Percentiles rank a stretch among this genome's conserved stretches.
phyloP scores from a whole-genome alignment of 2,329 filamentous ascomycete genomes.

The Alternaria triticimaculans region DNA sequence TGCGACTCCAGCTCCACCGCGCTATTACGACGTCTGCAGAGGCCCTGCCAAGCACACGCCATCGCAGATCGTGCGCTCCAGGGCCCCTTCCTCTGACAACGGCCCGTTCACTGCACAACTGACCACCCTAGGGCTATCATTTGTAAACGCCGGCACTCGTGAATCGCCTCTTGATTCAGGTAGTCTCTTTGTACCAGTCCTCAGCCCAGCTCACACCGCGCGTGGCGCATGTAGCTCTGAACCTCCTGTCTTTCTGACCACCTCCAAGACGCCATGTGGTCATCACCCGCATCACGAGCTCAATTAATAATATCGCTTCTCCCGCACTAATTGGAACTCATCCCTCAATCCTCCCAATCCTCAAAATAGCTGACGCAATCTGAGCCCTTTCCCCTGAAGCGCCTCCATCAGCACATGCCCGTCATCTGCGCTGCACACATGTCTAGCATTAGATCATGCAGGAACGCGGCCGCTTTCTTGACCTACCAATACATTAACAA shows the following conservation, averaged over 20 bases:
- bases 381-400: background rate
- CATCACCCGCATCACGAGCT: background rate
- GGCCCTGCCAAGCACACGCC: conserved; percentile 24
- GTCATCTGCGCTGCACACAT: conserved; percentile 4
- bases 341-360: background rate
- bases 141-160: background rate
- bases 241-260: conserved; percentile 3
- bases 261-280: conserved; percentile 1
- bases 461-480: conserved; percentile 24
- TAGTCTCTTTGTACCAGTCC: background rate
- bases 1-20: conserved; percentile 22
- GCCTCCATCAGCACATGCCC: conserved; percentile 7
- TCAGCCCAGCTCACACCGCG: background rate
- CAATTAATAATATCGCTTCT: background rate
- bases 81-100: background rate
- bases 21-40: conserved; percentile 9
- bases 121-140: background rate
- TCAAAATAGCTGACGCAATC: background rate
- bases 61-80: conserved; percentile 14
- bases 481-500: background rate
- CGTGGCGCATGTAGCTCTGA: background rate
- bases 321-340: background rate
- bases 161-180: background rate
- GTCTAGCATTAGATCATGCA: conserved; percentile 18
- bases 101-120: background rate